Percentiles rank a stretch among this genome's conserved stretches.
Conservation (phyloP, 2,329 filamentous ascomycete species). For the Teratosphaeria zuluensis region DNA sequence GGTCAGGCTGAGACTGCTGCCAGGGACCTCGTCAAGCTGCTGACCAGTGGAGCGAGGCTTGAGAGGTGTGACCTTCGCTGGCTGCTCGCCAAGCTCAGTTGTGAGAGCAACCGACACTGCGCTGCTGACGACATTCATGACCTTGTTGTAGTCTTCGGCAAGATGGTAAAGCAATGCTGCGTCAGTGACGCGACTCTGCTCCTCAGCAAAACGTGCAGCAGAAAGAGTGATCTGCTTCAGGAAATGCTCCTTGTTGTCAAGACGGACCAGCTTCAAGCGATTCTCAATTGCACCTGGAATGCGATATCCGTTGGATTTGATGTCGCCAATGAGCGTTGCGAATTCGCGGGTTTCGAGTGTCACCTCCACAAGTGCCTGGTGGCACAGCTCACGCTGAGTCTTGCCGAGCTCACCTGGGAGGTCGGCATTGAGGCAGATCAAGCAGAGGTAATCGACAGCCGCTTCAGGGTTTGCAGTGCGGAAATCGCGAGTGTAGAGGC, state of each 20-base stretch:
- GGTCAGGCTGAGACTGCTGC: constrained; percentile 54
- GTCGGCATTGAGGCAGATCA: constrained; percentile 88
- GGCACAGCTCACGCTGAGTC: constrained; percentile 72
- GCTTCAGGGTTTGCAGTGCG: constrained; percentile 79
- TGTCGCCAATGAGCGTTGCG: constrained; percentile 84
- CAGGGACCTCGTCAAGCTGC: constrained; percentile 29
- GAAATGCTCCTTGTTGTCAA: constrained; percentile 73
- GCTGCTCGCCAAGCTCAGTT: constrained; percentile 73
- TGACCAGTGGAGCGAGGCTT: constrained; percentile 52
- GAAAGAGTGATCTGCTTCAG: constrained; percentile 86
- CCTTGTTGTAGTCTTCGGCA: constrained; percentile 88
- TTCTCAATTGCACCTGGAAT: constrained; percentile 82
- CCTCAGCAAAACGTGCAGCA: constrained; percentile 84
- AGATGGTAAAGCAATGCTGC: constrained; percentile 91
- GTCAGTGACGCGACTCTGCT: constrained; percentile 86
- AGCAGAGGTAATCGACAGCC: constrained; percentile 82
- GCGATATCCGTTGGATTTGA: constrained; percentile 72
- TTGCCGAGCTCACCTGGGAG: constrained; percentile 63
- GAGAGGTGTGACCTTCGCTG: constrained; percentile 67
- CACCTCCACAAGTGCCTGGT: constrained; percentile 85
- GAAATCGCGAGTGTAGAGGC: constrained; percentile 94
- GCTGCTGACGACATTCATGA: constrained; percentile 82
- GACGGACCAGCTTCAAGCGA: constrained; percentile 68
- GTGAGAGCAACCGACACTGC: constrained; percentile 83
- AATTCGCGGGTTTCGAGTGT: constrained; percentile 97